Conservation (phyloP, 2,329 filamentous ascomycete genomes). For the Aureobasidium sp. region DNA sequence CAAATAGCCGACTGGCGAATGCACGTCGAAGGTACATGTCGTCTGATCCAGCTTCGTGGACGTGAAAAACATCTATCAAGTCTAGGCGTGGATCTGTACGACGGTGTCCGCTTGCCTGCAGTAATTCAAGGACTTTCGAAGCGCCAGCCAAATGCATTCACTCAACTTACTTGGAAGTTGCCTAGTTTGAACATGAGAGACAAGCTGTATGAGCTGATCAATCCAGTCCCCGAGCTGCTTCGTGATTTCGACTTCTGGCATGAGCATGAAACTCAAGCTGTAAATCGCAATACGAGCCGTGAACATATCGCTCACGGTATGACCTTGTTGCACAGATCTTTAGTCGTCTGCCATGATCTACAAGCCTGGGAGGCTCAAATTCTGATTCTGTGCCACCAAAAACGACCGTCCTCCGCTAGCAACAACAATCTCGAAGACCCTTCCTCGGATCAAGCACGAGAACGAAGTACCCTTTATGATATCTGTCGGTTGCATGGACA, state of each 20-base stretch:
- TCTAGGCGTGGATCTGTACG: neutral
- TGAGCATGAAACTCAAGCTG: rapidly evolving
- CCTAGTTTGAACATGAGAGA: neutral
- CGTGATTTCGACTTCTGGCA: neutral
- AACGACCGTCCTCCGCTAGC: too few species aligned
- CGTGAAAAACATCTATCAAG: neutral
- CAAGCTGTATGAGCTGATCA: neutral
- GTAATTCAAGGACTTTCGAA: neutral
- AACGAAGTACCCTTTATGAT: neutral
- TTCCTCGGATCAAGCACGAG: neutral
- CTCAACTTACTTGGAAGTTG: neutral
- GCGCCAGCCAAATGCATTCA: neutral
- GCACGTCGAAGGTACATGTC: slow-evolving; percentile 10
- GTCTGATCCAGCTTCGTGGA: slow-evolving; percentile 7
- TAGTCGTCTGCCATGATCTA: neutral
- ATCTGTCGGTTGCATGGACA: neutral
- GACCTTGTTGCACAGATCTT: neutral
- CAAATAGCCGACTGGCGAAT: slow-evolving; percentile 8
- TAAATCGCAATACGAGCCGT: neutral
- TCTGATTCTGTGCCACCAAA: neutral
- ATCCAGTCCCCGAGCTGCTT: neutral
- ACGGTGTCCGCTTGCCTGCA: neutral
- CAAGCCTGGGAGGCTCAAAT: neutral
- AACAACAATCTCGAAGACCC: too few species aligned
- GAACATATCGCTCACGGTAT: neutral